Evolutionary conservation across 1,139 yeast species (phyloP).

Genomic region (Torulaspora pretoriensis): DNA sequence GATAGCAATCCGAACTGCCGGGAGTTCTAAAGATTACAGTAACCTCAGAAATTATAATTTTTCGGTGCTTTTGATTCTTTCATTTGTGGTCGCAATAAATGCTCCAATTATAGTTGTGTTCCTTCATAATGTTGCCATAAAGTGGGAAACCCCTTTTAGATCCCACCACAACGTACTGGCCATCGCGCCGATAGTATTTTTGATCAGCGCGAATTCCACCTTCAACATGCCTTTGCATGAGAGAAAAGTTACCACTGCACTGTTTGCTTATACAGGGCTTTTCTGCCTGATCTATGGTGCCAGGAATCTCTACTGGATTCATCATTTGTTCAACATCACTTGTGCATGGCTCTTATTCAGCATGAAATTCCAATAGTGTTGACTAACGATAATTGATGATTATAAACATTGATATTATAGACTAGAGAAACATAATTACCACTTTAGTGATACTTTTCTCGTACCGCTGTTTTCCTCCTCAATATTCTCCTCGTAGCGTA

Average conservation of each 20-base stretch:
- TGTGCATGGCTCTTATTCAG: conserved; percentile 43
- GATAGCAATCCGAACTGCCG: conserved; percentile 10
- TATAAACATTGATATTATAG: neutral
- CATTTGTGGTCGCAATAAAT: conserved; percentile 66
- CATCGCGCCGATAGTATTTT: conserved; percentile 55
- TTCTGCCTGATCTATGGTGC: conserved; percentile 63
- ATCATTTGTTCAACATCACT: conserved; percentile 57
- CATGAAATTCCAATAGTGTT: neutral
- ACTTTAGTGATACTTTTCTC: conserved; percentile 11
- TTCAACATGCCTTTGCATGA: conserved; percentile 22
- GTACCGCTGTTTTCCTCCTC: conserved; percentile 18
- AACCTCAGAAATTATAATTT: conserved; percentile 49
- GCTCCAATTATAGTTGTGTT: conserved; percentile 67
- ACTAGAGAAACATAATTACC: neutral
- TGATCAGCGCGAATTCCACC: conserved; percentile 44
- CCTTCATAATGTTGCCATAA: conserved; percentile 61
- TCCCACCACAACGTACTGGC: conserved; percentile 73
- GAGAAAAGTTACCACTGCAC: conserved; percentile 12
- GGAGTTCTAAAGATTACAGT: conserved; percentile 11
- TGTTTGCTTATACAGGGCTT: conserved; percentile 45
- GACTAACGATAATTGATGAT: neutral
- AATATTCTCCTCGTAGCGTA: conserved; percentile 7
- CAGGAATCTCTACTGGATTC: conserved; percentile 66
- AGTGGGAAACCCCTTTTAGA: conserved; percentile 71
- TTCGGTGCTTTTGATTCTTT: conserved; percentile 53